Percentiles rank a stretch among this genome's conserved stretches.
Evolutionary conservation across 2,329 filamentous ascomycete genomes (phyloP).

Genomic region (Aspergillus glaucus): DNA sequence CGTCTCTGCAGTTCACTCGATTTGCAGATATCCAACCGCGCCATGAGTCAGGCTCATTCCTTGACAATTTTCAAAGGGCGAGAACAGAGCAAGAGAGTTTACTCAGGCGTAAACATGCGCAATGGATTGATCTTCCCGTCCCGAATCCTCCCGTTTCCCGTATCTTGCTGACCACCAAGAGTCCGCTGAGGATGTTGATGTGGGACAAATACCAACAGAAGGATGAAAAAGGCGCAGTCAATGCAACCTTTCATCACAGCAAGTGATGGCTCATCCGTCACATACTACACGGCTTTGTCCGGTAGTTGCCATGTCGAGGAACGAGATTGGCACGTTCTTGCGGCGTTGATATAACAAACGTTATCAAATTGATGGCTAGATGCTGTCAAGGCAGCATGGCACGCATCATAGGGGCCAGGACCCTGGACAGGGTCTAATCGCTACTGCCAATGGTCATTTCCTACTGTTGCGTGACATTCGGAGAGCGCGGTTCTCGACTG

Average conservation of each 20-base stretch:
- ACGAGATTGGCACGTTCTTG: constrained; percentile 2
- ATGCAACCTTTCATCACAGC: not conserved
- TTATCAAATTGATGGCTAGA: not conserved
- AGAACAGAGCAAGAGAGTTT: not conserved
- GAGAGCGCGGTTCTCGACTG: not conserved
- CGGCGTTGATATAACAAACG: not conserved
- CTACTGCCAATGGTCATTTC: constrained; percentile 1
- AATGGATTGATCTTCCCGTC: constrained; percentile 7
- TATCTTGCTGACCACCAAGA: constrained; percentile 7
- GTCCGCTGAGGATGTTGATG: constrained; percentile 7
- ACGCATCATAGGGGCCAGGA: not conserved
- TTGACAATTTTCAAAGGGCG: too few species aligned
- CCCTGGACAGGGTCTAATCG: constrained; percentile 2
- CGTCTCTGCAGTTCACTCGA: not conserved
- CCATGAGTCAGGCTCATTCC: constrained; percentile 5
- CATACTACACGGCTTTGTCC: constrained; percentile 1
- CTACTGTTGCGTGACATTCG: not conserved
- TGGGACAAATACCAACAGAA: constrained; percentile 5
- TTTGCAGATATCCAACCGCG: constrained; percentile 23
- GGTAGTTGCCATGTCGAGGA: not conserved
- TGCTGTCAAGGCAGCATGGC: not conserved
- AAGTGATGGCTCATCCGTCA: constrained; percentile 8
- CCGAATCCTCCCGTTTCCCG: constrained; percentile 3
- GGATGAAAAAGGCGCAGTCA: not conserved
- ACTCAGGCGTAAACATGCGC: constrained; percentile 11